Evolutionary conservation across 1,139 yeast genomes (phyloP).

Genomic region (Pichia sp.): DNA sequence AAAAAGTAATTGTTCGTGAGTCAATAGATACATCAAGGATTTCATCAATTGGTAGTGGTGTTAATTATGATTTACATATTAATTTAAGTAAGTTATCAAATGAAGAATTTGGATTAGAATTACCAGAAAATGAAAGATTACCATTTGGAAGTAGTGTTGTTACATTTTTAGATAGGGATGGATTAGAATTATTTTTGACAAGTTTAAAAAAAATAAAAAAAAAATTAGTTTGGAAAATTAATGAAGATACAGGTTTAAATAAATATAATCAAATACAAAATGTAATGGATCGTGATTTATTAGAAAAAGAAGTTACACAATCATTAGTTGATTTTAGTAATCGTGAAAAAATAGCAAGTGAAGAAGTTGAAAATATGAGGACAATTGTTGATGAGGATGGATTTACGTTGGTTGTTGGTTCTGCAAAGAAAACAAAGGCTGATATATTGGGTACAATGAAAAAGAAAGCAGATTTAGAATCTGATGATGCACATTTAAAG

Average conservation of each 20-base stretch:
- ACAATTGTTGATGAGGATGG: constrained; percentile 86
- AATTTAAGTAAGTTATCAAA: constrained; percentile 57
- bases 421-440: constrained; percentile 73
- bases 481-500: constrained; percentile 47
- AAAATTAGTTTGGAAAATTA: constrained; percentile 23
- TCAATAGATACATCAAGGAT: constrained; percentile 8
- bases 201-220: constrained; percentile 14
- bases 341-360: constrained; percentile 62
- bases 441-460: constrained; percentile 56
- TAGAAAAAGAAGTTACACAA: constrained; percentile 48
- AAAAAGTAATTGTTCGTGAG: constrained; percentile 10
- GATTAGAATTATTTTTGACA: constrained; percentile 57
- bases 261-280: constrained; percentile 22
- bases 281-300: constrained; percentile 42
- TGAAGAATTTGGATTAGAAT: constrained; percentile 38
- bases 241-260: constrained; percentile 24
- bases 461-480: constrained; percentile 40
- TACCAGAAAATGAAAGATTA: constrained; percentile 30
- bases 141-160: constrained; percentile 73
- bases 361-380: constrained; percentile 49
- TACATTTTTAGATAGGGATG: constrained; percentile 68
- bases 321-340: constrained; percentile 63
- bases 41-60: constrained; percentile 10
- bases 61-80: constrained; percentile 43
- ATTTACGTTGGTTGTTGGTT: constrained; percentile 82